phyloP scores from a whole-genome alignment of 2,329 filamentous ascomycete genomes.

The Clonostachys sp. region DNA sequence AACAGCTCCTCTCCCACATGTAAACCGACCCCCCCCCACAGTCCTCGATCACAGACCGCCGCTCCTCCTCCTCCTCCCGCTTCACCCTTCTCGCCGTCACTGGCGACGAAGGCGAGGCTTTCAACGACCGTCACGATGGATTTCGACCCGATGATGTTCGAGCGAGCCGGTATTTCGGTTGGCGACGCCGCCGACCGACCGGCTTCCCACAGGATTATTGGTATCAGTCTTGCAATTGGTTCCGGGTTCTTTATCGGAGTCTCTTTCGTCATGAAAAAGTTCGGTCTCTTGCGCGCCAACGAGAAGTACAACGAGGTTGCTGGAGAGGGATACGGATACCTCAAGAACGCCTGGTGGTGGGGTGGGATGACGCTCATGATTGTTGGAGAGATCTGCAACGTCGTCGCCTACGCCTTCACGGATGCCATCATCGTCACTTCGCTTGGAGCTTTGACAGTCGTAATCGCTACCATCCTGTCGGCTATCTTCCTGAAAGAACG shows the following conservation, averaged over 20 bases:
- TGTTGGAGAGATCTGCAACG: slow-evolving; percentile 92
- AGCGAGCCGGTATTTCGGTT: background rate
- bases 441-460: slow-evolving; percentile 84
- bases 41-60: too few species aligned
- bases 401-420: slow-evolving; percentile 93
- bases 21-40: too few species aligned
- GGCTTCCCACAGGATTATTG: slow-evolving; percentile 73
- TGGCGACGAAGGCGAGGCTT: too few species aligned
- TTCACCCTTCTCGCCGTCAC: too few species aligned
- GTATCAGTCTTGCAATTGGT: slow-evolving; percentile 77
- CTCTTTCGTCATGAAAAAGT: slow-evolving; percentile 95
- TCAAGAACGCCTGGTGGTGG: slow-evolving; percentile 97
- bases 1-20: background rate
- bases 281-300: slow-evolving; percentile 86
- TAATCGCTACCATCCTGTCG: slow-evolving; percentile 85
- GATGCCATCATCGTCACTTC: slow-evolving; percentile 95
- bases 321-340: slow-evolving; percentile 93
- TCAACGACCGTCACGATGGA: too few species aligned
- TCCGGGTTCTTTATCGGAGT: slow-evolving; percentile 91
- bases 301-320: slow-evolving; percentile 94
- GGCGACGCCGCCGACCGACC: slow-evolving; percentile 27
- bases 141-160: too few species aligned
- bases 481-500: slow-evolving; percentile 95
- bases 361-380: slow-evolving; percentile 95
- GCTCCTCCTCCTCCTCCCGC: too few species aligned